These are phyloP conservation scores for Phenoliferia sp. DNA, from an alignment of 1,284 basidiomycete species.

Conservation along the genomic window DNA sequence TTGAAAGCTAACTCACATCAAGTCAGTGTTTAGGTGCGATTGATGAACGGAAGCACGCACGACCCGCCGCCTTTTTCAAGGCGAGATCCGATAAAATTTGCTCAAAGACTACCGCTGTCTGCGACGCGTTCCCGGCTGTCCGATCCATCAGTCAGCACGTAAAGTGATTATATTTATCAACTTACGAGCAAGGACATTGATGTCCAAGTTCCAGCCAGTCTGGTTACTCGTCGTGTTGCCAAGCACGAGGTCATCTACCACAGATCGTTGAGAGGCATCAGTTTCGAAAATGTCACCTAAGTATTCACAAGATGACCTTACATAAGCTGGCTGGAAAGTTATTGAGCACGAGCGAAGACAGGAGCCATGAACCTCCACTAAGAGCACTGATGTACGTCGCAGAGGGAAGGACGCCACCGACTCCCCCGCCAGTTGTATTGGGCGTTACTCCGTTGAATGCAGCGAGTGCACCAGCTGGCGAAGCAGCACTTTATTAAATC, in stretches of 20 bases:
- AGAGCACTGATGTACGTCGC: slow-evolving; percentile 58
- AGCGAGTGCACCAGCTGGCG: slow-evolving; percentile 55
- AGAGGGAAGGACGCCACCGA: slow-evolving; percentile 62
- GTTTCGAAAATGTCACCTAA: background rate
- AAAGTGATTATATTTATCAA: background rate
- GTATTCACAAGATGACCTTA: background rate
- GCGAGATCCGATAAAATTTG: slow-evolving; percentile 10
- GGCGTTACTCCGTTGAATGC: slow-evolving; percentile 58
- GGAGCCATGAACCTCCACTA: slow-evolving; percentile 59
- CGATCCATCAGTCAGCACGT: background rate
- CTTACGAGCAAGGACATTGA: slow-evolving; percentile 19
- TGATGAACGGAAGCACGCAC: background rate
- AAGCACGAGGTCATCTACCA: slow-evolving; percentile 4
- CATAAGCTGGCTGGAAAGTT: slow-evolving; percentile 51
- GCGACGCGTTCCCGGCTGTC: background rate
- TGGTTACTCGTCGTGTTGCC: background rate
- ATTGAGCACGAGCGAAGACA: slow-evolving; percentile 56
- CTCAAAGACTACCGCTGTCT: background rate
- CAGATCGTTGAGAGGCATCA: background rate
- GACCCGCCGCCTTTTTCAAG: slow-evolving; percentile 16
- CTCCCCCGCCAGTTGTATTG: slow-evolving; percentile 54
- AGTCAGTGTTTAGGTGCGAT: background rate
- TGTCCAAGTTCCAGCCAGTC: slow-evolving; percentile 24
- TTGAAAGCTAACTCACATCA: slow-evolving; percentile 10
- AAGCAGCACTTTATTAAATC: too few species aligned